Conservation (phyloP, 2,329 filamentous ascomycete genomes). For the Fusarium chlamydosporum region DNA sequence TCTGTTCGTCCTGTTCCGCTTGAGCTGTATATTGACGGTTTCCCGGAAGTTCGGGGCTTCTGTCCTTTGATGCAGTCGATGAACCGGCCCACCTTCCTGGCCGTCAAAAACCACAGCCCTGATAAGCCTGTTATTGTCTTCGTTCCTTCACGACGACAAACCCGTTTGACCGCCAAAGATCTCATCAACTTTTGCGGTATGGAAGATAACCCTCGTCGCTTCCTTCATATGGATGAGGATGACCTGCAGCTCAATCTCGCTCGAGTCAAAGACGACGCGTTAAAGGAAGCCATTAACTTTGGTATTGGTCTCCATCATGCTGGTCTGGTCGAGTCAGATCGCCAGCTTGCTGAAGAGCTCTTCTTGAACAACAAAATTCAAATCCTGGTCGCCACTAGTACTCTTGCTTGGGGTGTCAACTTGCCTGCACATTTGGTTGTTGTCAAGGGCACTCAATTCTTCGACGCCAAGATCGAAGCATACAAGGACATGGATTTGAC, state of each 20-base stretch:
- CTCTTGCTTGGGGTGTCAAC: constrained; percentile 98
- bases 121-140: constrained; percentile 99
- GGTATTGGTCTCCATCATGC: constrained; percentile 98
- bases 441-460: constrained; percentile 98
- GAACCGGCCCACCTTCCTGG: constrained; percentile 96
- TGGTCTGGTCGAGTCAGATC: constrained; percentile 93
- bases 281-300: constrained; percentile 95
- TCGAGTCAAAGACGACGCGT: constrained; percentile 90
- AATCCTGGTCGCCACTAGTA: constrained; percentile 94
- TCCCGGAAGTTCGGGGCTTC: constrained; percentile 94
- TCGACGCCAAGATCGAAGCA: constrained; percentile 96
- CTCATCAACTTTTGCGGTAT: constrained; percentile 98
- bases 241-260: constrained; percentile 90
- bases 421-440: constrained; percentile 96
- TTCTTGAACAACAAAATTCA: constrained; percentile 99
- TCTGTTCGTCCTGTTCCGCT: constrained; percentile 96
- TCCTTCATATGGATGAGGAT: constrained; percentile 94
- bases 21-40: constrained; percentile 97
- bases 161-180: constrained; percentile 93
- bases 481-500: constrained; percentile 99
- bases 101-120: constrained; percentile 96
- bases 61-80: constrained; percentile 99
- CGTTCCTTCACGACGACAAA: constrained; percentile 94
- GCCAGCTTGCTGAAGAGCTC: constrained; percentile 91
- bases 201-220: constrained; percentile 96